A percentile compares a stretch with the other conserved stretches of the same genome.
phyloP scores from a whole-genome alignment of 805 yeast species.

The Ogataea zsoltii region DNA sequence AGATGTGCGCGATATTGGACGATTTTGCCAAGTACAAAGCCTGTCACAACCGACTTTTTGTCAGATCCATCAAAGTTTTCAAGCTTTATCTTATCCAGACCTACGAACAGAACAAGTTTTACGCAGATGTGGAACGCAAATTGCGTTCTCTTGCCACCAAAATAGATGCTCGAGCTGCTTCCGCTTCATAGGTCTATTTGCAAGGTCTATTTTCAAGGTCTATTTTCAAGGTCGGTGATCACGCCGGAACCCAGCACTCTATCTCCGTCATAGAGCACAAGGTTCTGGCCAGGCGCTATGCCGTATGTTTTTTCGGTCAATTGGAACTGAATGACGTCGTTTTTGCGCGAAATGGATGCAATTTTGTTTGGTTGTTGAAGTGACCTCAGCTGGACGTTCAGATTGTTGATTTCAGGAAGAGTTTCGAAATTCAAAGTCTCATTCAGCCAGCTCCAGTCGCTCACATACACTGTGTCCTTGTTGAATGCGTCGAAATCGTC shows the following conservation, averaged over 20 bases:
- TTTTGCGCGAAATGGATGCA: conserved; percentile 7
- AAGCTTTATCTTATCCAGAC: conserved; percentile 20
- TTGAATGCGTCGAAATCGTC: conserved; percentile 57
- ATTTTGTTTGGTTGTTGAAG: conserved; percentile 57
- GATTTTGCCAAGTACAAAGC: conserved; percentile 6
- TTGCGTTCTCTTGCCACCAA: conserved; percentile 1
- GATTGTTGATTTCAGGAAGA: conserved; percentile 17
- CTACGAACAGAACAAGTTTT: conserved; percentile 21
- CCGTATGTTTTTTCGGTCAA: conserved; percentile 59
- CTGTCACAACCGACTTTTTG: conserved; percentile 15
- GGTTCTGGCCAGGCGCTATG: conserved; percentile 85
- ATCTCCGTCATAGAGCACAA: conserved; percentile 69
- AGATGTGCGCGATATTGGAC: conserved; percentile 9
- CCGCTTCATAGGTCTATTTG: conserved; percentile 1
- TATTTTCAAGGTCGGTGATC: conserved; percentile 25
- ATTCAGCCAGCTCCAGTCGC: conserved; percentile 53
- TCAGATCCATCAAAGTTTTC: conserved; percentile 19
- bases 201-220: not conserved
- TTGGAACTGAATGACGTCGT: conserved; percentile 33
- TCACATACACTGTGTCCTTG: conserved; percentile 42
- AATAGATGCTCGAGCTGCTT: conserved; percentile 1
- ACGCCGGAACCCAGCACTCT: conserved; percentile 68
- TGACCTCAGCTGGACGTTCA: conserved; percentile 70
- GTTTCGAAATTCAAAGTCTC: conserved; percentile 8
- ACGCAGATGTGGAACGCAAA: conserved; percentile 11